Evolutionary conservation across 1,139 yeast genomes (phyloP).

Genomic region (Suhomyces bokatorum): DNA sequence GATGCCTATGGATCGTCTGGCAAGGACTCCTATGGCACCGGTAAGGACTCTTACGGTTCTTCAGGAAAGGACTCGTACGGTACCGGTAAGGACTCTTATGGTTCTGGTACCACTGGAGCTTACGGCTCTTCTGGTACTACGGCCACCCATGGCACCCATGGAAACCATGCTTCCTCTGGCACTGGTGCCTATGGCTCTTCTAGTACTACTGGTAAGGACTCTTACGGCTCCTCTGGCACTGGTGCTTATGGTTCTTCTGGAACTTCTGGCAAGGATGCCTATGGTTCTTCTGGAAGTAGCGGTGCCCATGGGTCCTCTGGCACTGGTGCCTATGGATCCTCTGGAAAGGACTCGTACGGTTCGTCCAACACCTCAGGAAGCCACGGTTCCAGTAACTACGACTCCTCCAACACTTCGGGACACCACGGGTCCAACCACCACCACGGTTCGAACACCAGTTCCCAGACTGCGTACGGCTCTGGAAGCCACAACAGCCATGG

Average conservation of each 20-base stretch:
- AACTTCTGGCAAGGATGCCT: not conserved
- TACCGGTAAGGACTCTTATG: constrained; percentile 7
- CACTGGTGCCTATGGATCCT: not conserved
- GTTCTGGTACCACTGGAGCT: too few relatives aligned
- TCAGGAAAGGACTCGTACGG: constrained; percentile 8
- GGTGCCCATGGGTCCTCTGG: not conserved
- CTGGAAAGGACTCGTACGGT: constrained; percentile 2
- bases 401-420: not conserved
- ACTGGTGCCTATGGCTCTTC: not conserved
- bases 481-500: constrained; percentile 5
- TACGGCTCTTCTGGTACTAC: too few relatives aligned
- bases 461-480: not conserved
- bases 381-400: not conserved
- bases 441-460: not conserved
- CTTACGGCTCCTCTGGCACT: too few relatives aligned
- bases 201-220: too few relatives aligned
- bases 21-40: constrained; percentile 12
- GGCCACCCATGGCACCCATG: too few relatives aligned
- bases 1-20: constrained; percentile 11
- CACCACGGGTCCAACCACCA: not conserved
- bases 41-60: constrained; percentile 15
- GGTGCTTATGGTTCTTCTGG: too few relatives aligned
- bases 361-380: not conserved
- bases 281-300: not conserved
- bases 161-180: too few relatives aligned